Conservation (phyloP, 345 rosid genomes). For the Toxicodendron radicans region DNA sequence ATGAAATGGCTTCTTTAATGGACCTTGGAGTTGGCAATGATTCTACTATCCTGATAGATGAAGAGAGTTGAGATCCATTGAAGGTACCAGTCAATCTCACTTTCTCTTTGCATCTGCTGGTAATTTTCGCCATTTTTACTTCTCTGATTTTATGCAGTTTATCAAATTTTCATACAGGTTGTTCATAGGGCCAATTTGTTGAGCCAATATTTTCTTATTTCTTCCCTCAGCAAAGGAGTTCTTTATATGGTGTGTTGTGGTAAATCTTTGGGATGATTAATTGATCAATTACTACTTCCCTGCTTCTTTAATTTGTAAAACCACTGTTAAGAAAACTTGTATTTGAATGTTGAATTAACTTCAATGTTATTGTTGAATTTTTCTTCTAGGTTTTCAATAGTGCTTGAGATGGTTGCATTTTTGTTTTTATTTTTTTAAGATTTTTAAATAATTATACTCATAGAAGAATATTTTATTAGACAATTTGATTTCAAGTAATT, state of each 20-base stretch:
- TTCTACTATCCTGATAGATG: conserved; percentile 74
- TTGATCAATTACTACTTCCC: too few species aligned
- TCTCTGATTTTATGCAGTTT: neutral
- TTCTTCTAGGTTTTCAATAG: too few species aligned
- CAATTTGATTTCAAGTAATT: too few species aligned
- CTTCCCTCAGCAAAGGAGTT: neutral
- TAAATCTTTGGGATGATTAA: neutral
- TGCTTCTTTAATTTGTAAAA: neutral
- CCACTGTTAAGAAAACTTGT: neutral
- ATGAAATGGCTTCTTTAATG: conserved; percentile 68
- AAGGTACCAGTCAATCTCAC: neutral
- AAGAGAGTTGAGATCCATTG: conserved; percentile 38
- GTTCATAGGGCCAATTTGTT: neutral
- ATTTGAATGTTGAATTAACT: neutral
- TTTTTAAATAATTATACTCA: too few species aligned
- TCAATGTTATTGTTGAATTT: neutral
- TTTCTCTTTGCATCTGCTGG: neutral
- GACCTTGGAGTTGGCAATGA: conserved; percentile 66
- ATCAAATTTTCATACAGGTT: neutral
- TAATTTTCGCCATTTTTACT: neutral
- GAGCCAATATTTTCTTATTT: neutral
- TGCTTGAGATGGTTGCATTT: too few species aligned
- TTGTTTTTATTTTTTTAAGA: too few species aligned
- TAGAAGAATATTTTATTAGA: too few species aligned
- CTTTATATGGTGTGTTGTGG: neutral